Conservation (phyloP, 1,284 basidiomycete species). For the Psilocybe mexicana region DNA sequence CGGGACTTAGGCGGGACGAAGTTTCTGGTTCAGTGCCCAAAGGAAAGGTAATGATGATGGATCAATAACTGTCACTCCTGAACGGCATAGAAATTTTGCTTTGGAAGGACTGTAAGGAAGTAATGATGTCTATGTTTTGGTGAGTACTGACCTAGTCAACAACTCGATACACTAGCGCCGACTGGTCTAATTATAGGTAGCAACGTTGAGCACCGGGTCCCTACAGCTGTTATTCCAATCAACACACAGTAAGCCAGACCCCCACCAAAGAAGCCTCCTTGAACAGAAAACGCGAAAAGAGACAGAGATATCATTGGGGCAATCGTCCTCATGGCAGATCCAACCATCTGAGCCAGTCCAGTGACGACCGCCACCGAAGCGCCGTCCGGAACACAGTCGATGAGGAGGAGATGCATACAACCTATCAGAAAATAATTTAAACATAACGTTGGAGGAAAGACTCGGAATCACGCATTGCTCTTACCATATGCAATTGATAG, state of each 20-base stretch:
- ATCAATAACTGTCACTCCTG: too few relatives aligned
- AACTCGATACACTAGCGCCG: background rate
- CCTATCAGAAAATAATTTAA: conserved; percentile 22
- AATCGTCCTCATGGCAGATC: conserved; percentile 49
- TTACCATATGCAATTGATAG: conserved; percentile 33
- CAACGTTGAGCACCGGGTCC: conserved; percentile 21
- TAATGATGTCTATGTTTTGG: background rate
- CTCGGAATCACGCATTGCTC: background rate
- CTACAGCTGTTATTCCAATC: conserved; percentile 25
- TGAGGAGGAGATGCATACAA: conserved; percentile 33
- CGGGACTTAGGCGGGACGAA: too few relatives aligned
- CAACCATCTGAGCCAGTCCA: conserved; percentile 54
- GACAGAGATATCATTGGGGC: conserved; percentile 44
- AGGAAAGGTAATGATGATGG: too few relatives aligned
- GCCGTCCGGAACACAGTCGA: conserved; percentile 35
- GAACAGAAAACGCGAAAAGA: conserved; percentile 35
- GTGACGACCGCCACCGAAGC: conserved; percentile 48
- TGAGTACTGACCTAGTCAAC: background rate
- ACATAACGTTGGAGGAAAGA: background rate
- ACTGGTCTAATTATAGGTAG: conserved; percentile 13
- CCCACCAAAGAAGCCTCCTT: conserved; percentile 29
- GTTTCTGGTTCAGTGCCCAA: too few relatives aligned
- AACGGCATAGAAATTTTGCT: too few relatives aligned
- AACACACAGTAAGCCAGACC: conserved; percentile 35
- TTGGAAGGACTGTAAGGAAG: too few relatives aligned